These are phyloP conservation scores for Solanum rostratum DNA, from an alignment of 257 asterid species.

Conservation along the genomic window DNA sequence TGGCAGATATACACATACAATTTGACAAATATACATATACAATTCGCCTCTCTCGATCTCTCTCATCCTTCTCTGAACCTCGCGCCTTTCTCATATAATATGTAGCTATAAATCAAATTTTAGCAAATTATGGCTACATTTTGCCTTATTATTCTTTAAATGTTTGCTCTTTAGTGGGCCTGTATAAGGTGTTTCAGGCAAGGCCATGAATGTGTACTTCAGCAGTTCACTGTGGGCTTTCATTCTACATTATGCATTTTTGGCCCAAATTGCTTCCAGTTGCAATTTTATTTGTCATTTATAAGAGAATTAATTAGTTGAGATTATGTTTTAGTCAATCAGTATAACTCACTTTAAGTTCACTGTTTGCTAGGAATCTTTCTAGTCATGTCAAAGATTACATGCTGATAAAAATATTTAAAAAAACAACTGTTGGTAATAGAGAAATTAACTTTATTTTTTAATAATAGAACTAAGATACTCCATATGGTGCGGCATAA, in stretches of 20 bases:
- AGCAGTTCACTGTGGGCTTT: background rate
- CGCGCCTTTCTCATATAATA: no score
- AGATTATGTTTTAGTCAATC: background rate
- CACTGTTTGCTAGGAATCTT: background rate
- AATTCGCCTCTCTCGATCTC: no score
- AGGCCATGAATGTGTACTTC: background rate
- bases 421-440: background rate
- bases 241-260: background rate
- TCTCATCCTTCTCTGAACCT: no score
- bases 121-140: no score
- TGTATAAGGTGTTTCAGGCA: background rate
- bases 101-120: no score
- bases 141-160: no score
- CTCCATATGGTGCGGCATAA: background rate
- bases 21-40: no score
- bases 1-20: no score
- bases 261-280: background rate
- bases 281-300: background rate
- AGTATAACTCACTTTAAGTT: no score
- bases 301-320: background rate
- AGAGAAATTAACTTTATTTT: background rate
- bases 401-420: background rate
- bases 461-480: background rate
- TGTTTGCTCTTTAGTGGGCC: background rate
- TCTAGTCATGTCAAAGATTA: background rate